phyloP scores from a whole-genome alignment of 2,329 filamentous ascomycete genomes.

The Gaeumannomyces tritici region DNA sequence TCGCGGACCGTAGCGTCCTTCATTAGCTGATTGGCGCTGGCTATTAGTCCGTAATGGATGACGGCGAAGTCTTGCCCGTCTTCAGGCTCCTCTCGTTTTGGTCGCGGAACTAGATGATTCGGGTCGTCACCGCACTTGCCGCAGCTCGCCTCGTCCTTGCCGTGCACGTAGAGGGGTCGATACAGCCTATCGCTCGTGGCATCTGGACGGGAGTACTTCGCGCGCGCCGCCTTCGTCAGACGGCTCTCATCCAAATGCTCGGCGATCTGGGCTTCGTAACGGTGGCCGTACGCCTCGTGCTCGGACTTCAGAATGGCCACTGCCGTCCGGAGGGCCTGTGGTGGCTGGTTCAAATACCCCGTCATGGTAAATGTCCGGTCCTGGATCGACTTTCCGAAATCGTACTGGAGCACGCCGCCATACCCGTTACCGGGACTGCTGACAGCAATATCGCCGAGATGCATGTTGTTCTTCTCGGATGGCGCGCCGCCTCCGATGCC shows the following conservation, averaged over 20 bases:
- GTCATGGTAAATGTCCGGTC: slow-evolving; percentile 8
- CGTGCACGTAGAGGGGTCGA: not conserved
- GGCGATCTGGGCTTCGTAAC: slow-evolving; percentile 10
- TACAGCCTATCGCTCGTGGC: not conserved
- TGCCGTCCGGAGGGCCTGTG: not conserved
- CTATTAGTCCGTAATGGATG: slow-evolving; percentile 25
- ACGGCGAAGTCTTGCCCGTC: slow-evolving; percentile 14
- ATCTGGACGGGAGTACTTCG: not conserved
- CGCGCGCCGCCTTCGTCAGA: not conserved
- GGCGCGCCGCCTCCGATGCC: slow-evolving; percentile 26
- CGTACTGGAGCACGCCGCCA: slow-evolving; percentile 15
- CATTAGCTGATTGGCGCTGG: slow-evolving; percentile 20
- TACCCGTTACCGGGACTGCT: slow-evolving; percentile 10
- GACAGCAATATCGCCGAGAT: slow-evolving; percentile 22
- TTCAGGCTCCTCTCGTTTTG: slow-evolving; percentile 1
- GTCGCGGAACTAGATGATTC: not conserved
- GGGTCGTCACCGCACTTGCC: not conserved
- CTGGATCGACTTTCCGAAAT: not conserved
- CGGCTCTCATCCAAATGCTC: not conserved
- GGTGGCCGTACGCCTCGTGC: slow-evolving; percentile 7
- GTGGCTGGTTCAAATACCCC: slow-evolving; percentile 2
- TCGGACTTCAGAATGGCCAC: not conserved
- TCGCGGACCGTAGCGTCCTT: slow-evolving; percentile 17
- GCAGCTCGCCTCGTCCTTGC: not conserved
- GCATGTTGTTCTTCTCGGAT: slow-evolving; percentile 21